A percentile compares a stretch with the other conserved stretches of the same genome.
Evolutionary conservation across 2,329 filamentous ascomycete genomes (phyloP).

Genomic region (Parafenestella ontariensis): DNA sequence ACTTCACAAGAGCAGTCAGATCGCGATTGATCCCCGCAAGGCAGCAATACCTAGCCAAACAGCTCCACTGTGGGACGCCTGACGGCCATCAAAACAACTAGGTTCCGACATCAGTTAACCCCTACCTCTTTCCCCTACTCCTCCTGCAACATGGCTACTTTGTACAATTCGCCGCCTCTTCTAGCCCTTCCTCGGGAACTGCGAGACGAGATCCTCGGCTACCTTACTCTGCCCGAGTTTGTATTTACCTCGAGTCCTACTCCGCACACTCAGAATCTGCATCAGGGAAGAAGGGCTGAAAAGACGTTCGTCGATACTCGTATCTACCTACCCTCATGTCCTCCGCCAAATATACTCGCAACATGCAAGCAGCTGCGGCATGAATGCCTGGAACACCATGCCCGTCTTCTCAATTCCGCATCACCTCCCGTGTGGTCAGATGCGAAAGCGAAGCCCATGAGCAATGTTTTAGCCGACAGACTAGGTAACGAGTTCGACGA

Average conservation of each 20-base stretch:
- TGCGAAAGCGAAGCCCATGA: slow-evolving; percentile 3
- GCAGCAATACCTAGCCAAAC: neutral
- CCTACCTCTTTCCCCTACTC: neutral
- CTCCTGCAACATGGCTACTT: neutral
- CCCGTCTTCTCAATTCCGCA: slow-evolving; percentile 15
- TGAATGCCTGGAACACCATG: slow-evolving; percentile 29
- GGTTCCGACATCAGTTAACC: neutral
- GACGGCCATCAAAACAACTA: neutral
- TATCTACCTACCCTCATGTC: slow-evolving; percentile 32
- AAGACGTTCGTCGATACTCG: slow-evolving; percentile 35
- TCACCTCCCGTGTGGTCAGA: neutral
- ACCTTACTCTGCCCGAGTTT: slow-evolving; percentile 26
- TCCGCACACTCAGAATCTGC: slow-evolving; percentile 14
- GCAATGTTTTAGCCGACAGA: slow-evolving; percentile 15
- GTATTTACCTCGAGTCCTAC: slow-evolving; percentile 32
- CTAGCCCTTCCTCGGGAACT: slow-evolving; percentile 36
- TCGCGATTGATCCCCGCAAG: neutral
- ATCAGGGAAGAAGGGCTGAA: slow-evolving; percentile 8
- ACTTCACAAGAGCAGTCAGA: neutral
- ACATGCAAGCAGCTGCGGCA: slow-evolving; percentile 37
- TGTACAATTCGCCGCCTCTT: slow-evolving; percentile 9
- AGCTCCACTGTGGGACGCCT: neutral
- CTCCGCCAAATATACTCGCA: slow-evolving; percentile 28
- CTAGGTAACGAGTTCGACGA: slow-evolving; percentile 25
- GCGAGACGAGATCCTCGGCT: slow-evolving; percentile 32